Evolutionary conservation across 2,329 filamentous ascomycete species (phyloP).

Genomic region (Penicillium sp.): DNA sequence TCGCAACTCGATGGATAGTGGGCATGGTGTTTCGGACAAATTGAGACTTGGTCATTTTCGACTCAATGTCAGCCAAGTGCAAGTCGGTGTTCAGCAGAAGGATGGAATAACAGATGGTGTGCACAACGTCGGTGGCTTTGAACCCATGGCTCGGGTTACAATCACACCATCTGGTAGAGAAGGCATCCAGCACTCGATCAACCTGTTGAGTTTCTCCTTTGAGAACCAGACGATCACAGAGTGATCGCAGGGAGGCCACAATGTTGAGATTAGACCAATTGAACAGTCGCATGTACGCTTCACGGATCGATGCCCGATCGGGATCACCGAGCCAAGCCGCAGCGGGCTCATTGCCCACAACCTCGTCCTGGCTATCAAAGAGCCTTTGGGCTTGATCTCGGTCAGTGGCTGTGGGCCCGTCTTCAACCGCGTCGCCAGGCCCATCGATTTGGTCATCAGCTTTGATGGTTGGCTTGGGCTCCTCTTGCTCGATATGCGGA

Average conservation of each 20-base stretch:
- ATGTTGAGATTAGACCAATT: slow-evolving; percentile 83
- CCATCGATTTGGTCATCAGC: slow-evolving; percentile 19
- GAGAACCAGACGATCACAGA: slow-evolving; percentile 80
- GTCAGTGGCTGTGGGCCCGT: slow-evolving; percentile 62
- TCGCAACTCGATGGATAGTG: slow-evolving; percentile 75
- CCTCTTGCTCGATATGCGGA: slow-evolving; percentile 37
- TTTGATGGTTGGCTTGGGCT: slow-evolving; percentile 21
- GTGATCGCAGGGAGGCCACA: slow-evolving; percentile 71
- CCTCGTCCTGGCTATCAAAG: slow-evolving; percentile 76
- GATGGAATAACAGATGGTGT: slow-evolving; percentile 95
- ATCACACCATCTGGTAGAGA: slow-evolving; percentile 86
- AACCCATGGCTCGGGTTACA: slow-evolving; percentile 94
- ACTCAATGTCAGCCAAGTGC: slow-evolving; percentile 90
- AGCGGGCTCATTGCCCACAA: slow-evolving; percentile 75
- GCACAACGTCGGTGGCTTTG: slow-evolving; percentile 86
- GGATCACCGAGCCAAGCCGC: slow-evolving; percentile 79
- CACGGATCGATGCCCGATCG: slow-evolving; percentile 56
- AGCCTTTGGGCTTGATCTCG: slow-evolving; percentile 77
- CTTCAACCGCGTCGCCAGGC: slow-evolving; percentile 19
- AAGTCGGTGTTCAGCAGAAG: slow-evolving; percentile 95
- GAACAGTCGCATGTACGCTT: slow-evolving; percentile 90
- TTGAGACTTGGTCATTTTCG: slow-evolving; percentile 92
- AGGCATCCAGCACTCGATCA: slow-evolving; percentile 86
- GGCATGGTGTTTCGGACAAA: slow-evolving; percentile 97
- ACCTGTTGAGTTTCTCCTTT: slow-evolving; percentile 96